Evolutionary conservation across 352 stramenopile species (phyloP).

Genomic region (Achlya hypogyna): DNA sequence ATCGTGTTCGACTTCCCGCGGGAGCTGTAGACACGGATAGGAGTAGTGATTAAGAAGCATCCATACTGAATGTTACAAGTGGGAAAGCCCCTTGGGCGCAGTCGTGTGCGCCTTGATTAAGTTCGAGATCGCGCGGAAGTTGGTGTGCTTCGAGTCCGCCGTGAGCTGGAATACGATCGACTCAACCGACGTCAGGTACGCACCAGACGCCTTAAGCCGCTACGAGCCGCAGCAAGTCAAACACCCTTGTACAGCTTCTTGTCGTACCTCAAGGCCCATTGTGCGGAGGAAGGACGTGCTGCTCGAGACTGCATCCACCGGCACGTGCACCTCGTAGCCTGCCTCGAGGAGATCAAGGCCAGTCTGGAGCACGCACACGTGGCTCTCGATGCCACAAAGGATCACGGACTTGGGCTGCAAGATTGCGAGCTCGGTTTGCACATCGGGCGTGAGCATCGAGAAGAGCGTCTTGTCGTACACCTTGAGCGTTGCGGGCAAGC

Average conservation of each 20-base stretch:
- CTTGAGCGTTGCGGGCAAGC: slow-evolving; percentile 33
- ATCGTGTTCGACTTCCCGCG: slow-evolving; percentile 57
- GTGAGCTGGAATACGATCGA: slow-evolving; percentile 94
- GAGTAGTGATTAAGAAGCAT: not conserved
- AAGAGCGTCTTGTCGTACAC: slow-evolving; percentile 98
- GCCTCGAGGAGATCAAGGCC: slow-evolving; percentile 92
- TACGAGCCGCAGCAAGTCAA: slow-evolving; percentile 21
- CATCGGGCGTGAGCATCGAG: slow-evolving; percentile 95
- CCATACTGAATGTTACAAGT: slow-evolving; percentile 1
- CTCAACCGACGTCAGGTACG: slow-evolving; percentile 94
- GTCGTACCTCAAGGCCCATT: slow-evolving; percentile 83
- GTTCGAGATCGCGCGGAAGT: slow-evolving; percentile 90
- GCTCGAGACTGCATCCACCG: slow-evolving; percentile 93
- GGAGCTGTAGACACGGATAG: slow-evolving; percentile 41
- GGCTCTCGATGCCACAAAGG: slow-evolving; percentile 95
- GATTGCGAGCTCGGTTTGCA: slow-evolving; percentile 62
- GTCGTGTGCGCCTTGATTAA: slow-evolving; percentile 92
- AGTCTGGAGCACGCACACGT: slow-evolving; percentile 95
- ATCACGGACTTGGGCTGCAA: slow-evolving; percentile 74
- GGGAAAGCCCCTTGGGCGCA: not conserved
- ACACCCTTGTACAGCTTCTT: too few species aligned
- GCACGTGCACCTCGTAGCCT: slow-evolving; percentile 95
- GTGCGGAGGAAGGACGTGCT: slow-evolving; percentile 82
- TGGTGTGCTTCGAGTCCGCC: slow-evolving; percentile 79
- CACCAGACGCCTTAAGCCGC: slow-evolving; percentile 88